These are phyloP conservation scores for Conringia planisiliqua DNA, from an alignment of 345 rosid species.

Conservation along the genomic window DNA sequence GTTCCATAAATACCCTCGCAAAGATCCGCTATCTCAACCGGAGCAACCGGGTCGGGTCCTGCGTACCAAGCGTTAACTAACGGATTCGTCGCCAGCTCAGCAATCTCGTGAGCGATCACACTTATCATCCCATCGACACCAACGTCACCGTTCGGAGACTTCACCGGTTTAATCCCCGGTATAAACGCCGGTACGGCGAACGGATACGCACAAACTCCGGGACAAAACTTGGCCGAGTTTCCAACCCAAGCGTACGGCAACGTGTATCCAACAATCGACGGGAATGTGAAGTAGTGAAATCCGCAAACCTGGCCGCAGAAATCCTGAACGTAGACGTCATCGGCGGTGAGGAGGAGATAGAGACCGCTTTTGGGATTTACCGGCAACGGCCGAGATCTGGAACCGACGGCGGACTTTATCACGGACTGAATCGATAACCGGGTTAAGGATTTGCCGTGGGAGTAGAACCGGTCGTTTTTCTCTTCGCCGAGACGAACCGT, in stretches of 20 bases:
- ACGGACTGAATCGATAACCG: conserved; percentile 81
- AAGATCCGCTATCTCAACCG: conserved; percentile 89
- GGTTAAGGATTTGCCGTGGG: conserved; percentile 82
- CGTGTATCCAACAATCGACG: conserved; percentile 88
- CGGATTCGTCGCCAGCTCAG: conserved; percentile 95
- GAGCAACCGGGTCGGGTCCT: conserved; percentile 77
- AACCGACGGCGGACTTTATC: conserved; percentile 68
- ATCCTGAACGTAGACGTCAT: conserved; percentile 93
- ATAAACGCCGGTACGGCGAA: conserved; percentile 67
- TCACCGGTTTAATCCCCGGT: conserved; percentile 63
- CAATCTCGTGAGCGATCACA: conserved; percentile 89
- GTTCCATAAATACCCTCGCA: conserved; percentile 98
- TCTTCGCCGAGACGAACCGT: conserved; percentile 61
- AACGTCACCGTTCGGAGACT: conserved; percentile 75
- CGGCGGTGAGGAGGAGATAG: conserved; percentile 72
- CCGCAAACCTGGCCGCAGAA: conserved; percentile 92
- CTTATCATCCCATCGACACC: conserved; percentile 97
- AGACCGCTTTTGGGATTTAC: conserved; percentile 66
- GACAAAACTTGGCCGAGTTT: conserved; percentile 79
- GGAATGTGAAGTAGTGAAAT: conserved; percentile 94
- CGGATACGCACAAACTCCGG: conserved; percentile 89
- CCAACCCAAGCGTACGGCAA: conserved; percentile 98
- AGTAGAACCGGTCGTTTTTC: conserved; percentile 86
- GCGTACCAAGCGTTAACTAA: conserved; percentile 96
- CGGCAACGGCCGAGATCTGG: conserved; percentile 64